A percentile compares a stretch with the other conserved stretches of the same genome.
phyloP scores from a whole-genome alignment of 805 yeast species.

The Spathaspora boniae region DNA sequence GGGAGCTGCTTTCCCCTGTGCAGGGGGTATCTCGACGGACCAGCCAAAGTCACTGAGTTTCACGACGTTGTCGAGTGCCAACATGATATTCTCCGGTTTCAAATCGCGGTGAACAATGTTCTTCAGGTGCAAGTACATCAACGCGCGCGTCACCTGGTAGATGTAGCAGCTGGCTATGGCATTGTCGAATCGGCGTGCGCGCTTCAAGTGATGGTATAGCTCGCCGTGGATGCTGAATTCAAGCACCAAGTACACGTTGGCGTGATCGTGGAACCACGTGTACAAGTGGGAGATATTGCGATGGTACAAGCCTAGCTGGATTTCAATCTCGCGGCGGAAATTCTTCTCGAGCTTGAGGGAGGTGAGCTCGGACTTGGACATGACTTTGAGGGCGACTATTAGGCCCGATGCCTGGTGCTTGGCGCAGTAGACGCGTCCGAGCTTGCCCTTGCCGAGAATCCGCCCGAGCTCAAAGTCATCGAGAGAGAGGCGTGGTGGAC shows the following conservation, averaged over 20 bases:
- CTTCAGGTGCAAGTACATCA: conserved; percentile 71
- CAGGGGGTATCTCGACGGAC: conserved; percentile 73
- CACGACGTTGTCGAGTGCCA: conserved; percentile 70
- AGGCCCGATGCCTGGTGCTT: conserved; percentile 70
- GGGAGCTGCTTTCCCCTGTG: conserved; percentile 1
- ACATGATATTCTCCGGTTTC: conserved; percentile 87
- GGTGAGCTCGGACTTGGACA: conserved; percentile 78
- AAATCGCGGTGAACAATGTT: conserved; percentile 88
- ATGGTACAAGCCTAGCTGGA: conserved; percentile 77
- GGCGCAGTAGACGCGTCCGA: conserved; percentile 90
- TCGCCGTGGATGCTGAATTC: conserved; percentile 89
- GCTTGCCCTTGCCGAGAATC: conserved; percentile 87
- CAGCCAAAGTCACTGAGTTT: conserved; percentile 95
- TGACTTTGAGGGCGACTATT: conserved; percentile 85
- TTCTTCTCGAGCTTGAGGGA: conserved; percentile 78
- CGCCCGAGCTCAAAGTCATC: conserved; percentile 82
- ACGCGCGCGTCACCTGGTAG: conserved; percentile 78
- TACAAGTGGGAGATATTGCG: conserved; percentile 75
- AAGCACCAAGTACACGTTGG: conserved; percentile 75
- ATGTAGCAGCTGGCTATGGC: conserved; percentile 73
- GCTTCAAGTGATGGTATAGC: conserved; percentile 66
- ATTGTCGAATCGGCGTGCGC: conserved; percentile 69
- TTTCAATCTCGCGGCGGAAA: conserved; percentile 86
- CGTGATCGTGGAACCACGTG: conserved; percentile 80
- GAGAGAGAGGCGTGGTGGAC: conserved; percentile 3